Percentiles rank a stretch among this genome's conserved stretches.
Conservation (phyloP, 2,329 filamentous ascomycete species). For the Penicillium digitatum region DNA sequence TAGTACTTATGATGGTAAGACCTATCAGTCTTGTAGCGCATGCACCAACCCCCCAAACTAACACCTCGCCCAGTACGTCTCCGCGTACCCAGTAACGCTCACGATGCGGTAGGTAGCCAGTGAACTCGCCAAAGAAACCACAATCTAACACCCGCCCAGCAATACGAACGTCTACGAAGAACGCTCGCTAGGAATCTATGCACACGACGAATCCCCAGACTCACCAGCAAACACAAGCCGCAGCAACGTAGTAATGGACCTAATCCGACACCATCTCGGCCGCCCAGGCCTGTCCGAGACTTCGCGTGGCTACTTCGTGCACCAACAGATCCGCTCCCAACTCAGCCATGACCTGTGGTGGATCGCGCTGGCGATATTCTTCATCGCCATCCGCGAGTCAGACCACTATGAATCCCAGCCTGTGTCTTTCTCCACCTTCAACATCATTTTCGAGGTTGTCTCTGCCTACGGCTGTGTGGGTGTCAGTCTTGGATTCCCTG, state of each 20-base stretch:
- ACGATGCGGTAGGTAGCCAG: slow-evolving; percentile 29
- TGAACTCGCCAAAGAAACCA: background rate
- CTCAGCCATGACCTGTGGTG: slow-evolving; percentile 66
- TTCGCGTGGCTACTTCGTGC: slow-evolving; percentile 49
- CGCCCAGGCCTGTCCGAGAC: slow-evolving; percentile 24
- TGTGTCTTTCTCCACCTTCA: slow-evolving; percentile 55
- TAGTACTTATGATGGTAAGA: slow-evolving; percentile 39
- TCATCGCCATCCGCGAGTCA: slow-evolving; percentile 60
- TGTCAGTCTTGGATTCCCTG: slow-evolving; percentile 55
- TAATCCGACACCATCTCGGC: slow-evolving; percentile 26
- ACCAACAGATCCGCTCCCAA: slow-evolving; percentile 60
- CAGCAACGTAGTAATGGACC: slow-evolving; percentile 24
- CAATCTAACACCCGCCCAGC: slow-evolving; percentile 32
- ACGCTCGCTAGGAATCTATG: slow-evolving; percentile 54
- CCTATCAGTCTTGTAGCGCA: background rate
- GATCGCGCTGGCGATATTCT: slow-evolving; percentile 57
- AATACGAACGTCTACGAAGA: slow-evolving; percentile 71
- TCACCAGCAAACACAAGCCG: slow-evolving; percentile 18
- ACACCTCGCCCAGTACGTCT: slow-evolving; percentile 29
- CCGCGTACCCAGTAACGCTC: slow-evolving; percentile 35
- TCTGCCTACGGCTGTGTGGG: slow-evolving; percentile 60
- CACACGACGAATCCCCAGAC: slow-evolving; percentile 29
- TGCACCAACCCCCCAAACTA: slow-evolving; percentile 4
- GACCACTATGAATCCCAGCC: slow-evolving; percentile 52
- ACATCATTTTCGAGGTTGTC: slow-evolving; percentile 49